Conservation (phyloP, 768 basidiomycete genomes). For the Amanita polypyramis region DNA sequence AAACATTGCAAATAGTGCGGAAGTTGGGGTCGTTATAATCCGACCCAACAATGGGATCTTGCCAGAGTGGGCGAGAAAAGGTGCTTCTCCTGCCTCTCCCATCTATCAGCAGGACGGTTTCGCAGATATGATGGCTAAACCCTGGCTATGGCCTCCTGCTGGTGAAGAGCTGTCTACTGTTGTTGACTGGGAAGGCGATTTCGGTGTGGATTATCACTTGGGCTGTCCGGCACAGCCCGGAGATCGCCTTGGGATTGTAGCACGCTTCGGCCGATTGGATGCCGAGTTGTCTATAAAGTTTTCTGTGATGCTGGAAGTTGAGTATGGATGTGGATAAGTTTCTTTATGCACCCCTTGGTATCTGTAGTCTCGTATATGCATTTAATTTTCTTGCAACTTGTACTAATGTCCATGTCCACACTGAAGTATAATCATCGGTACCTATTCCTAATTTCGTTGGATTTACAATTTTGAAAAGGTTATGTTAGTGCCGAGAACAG, state of each 20-base stretch:
- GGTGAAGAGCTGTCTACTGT: not conserved
- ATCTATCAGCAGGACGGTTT: not conserved
- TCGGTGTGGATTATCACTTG: not conserved
- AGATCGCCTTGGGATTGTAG: not conserved
- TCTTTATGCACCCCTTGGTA: not conserved
- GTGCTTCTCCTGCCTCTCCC: not conserved
- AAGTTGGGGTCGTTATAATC: not conserved
- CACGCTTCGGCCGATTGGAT: not conserved
- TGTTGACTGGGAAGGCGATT: not conserved
- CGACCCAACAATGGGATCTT: not conserved
- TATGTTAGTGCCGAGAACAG: too few relatives aligned
- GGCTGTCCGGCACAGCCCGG: not conserved
- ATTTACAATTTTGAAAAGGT: too few relatives aligned
- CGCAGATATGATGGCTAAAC: not conserved
- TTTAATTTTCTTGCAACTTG: not conserved
- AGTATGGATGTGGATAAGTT: too few relatives aligned
- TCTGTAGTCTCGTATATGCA: not conserved
- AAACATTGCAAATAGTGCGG: not conserved
- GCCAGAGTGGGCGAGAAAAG: not conserved
- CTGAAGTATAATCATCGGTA: too few relatives aligned
- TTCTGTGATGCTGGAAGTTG: not conserved
- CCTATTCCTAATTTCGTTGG: too few relatives aligned
- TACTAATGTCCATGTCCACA: not conserved
- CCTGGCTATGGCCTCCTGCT: not conserved
- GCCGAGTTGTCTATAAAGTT: not conserved